Percentiles rank a stretch among this genome's conserved stretches.
These are phyloP conservation scores for Gnaphalium uliginosum DNA, from an alignment of 129 eudicot species.

Conservation along the genomic window DNA sequence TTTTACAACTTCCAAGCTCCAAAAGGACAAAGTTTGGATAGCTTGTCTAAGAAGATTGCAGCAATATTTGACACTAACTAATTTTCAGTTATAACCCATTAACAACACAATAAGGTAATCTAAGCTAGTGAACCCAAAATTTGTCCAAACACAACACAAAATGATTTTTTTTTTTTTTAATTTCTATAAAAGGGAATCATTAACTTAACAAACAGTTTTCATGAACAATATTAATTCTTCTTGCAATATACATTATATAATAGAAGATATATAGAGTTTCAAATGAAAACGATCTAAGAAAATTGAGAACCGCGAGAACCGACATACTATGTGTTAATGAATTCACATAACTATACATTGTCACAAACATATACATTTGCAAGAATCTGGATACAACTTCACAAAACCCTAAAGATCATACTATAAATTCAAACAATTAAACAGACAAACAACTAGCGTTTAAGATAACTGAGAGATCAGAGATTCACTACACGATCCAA, in stretches of 20 bases:
- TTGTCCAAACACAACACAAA: not conserved
- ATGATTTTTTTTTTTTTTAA: too few species aligned
- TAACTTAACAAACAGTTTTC: not conserved
- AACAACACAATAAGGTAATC: not conserved
- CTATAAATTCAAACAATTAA: not conserved
- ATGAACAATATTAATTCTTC: too few species aligned
- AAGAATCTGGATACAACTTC: not conserved
- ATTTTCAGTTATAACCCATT: too few species aligned
- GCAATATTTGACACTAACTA: not conserved
- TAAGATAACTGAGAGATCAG: not conserved
- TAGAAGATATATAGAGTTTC: not conserved
- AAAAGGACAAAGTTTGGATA: not conserved
- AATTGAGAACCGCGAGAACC: too few species aligned
- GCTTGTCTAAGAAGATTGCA: not conserved
- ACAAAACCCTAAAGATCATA: not conserved
- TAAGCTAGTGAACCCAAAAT: not conserved
- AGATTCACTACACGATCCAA: not conserved
- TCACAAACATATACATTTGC: not conserved
- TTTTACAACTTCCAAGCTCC: not conserved
- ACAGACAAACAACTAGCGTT: not conserved
- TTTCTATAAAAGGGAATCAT: not conserved
- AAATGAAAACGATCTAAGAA: too few species aligned
- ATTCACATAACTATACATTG: conserved; percentile 1
- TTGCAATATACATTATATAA: too few species aligned
- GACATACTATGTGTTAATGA: too few species aligned